Evolutionary conservation across 2,329 filamentous ascomycete species (phyloP), one percentile per base, ranked within the genome.

Genomic region (Ophiostoma pallidulum): DNA sequence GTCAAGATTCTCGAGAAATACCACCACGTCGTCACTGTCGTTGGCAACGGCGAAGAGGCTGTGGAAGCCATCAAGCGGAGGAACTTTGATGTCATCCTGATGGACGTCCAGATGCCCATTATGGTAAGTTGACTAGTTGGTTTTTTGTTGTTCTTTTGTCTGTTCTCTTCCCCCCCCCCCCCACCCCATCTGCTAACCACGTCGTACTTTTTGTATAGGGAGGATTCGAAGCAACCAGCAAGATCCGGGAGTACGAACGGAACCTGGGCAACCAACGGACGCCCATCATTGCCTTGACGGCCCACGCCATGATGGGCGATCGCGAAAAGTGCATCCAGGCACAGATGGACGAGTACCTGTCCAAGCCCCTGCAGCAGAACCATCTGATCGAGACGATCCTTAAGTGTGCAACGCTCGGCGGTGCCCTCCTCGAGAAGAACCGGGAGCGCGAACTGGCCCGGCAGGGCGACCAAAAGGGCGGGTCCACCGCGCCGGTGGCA

Each of bases 31-130:
- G 87, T 94, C 20, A 91, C 86, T 1, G 92, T 98, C 20, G 92
- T 95, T 37, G 88, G 90, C 58, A 98, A 98, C 62, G 92, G 92
- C 52, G 77, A 90, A 54, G 91, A 97, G 61, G 92, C 92, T 2
- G 81, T 97, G 13, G 86, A 96, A 61, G 82, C 86, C n/a, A 82
- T 96, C 57, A 90, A 94, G 73, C 80, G 83, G 62, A 91, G 85
- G 68, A 84, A 87, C 62, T 98, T 94, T 63, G 92, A 98, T 64
- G 87, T 95, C 52, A 92, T 98, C 54, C 75, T 98, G 41, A 98
- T 98, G 92, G 92, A 98, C 62, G 92, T 98, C 16, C 92, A 97
- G 64, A 98, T 98, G 92, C 92, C 92, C n/a, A 86, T 97, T 59
- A 97, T 97, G 90, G 82, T 86, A 68, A 70, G 79, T 51, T 29